Percentiles rank a stretch among this genome's conserved stretches.
Conservation (phyloP, 2,329 filamentous ascomycete genomes). For the Ophiostoma sp. region DNA sequence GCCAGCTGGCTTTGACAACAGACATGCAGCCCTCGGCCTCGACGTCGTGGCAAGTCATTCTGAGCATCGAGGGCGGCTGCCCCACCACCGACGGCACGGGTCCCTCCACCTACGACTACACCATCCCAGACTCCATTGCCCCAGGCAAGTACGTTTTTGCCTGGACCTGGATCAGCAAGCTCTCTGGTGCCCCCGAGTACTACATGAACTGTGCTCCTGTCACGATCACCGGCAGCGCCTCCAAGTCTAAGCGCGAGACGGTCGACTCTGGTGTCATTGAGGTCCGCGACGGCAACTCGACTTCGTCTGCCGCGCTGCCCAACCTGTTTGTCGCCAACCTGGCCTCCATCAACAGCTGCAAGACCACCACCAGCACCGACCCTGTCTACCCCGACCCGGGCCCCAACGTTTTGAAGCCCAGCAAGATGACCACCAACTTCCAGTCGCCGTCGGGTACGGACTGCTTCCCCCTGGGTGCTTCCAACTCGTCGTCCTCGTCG, state of each 20-base stretch:
- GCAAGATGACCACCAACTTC: slow-evolving; percentile 30
- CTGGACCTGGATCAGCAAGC: slow-evolving; percentile 63
- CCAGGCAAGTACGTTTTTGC: slow-evolving; percentile 52
- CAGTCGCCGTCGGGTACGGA: slow-evolving; percentile 26
- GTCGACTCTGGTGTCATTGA: slow-evolving; percentile 31
- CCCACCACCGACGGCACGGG: slow-evolving; percentile 33
- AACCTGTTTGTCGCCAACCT: slow-evolving; percentile 60
- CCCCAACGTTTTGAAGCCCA: slow-evolving; percentile 31
- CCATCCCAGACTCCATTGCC: slow-evolving; percentile 33
- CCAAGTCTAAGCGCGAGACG: slow-evolving; percentile 24
- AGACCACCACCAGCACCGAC: slow-evolving; percentile 31
- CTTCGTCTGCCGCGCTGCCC: slow-evolving; percentile 43
- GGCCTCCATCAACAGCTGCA: slow-evolving; percentile 37
- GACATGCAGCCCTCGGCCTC: slow-evolving; percentile 31
- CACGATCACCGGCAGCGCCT: slow-evolving; percentile 43
- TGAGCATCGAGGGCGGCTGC: slow-evolving; percentile 39
- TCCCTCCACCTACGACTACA: slow-evolving; percentile 33
- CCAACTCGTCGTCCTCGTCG: background rate
- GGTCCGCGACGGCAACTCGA: slow-evolving; percentile 12
- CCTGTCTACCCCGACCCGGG: slow-evolving; percentile 35
- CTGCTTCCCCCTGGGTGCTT: slow-evolving; percentile 29
- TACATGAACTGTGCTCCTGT: slow-evolving; percentile 69
- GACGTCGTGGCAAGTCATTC: slow-evolving; percentile 37
- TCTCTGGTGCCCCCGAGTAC: slow-evolving; percentile 61
- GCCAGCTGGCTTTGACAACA: slow-evolving; percentile 36